Conservation (phyloP, 2,329 filamentous ascomycete genomes). For the Cryphonectria japonica region DNA sequence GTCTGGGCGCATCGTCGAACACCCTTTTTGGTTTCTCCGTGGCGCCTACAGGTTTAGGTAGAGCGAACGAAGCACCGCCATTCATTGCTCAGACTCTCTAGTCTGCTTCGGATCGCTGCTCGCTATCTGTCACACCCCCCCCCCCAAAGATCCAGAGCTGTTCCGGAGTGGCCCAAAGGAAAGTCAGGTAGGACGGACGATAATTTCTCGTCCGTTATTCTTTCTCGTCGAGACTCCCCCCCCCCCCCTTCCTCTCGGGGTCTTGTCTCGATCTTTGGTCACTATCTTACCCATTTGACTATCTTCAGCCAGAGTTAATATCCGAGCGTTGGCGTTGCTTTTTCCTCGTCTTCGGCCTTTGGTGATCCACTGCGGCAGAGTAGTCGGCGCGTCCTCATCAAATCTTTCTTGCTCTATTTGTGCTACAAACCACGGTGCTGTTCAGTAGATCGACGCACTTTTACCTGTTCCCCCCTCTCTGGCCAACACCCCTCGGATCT, state of each 20-base stretch:
- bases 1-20: conserved; percentile 14
- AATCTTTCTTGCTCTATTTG: not conserved
- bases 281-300: not conserved
- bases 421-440: not conserved
- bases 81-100: conserved; percentile 7
- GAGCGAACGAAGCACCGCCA: conserved; percentile 20
- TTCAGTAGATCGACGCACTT: not conserved
- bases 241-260: not conserved
- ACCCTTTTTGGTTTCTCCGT: conserved; percentile 3
- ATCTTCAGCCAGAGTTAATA: conserved; percentile 6
- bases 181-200: conserved; percentile 24
- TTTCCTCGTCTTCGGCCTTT: conserved; percentile 12
- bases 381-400: conserved; percentile 15
- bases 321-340: conserved; percentile 2
- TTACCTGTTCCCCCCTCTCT: not conserved
- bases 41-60: conserved; percentile 13
- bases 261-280: not conserved
- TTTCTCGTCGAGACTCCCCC: conserved; percentile 10
- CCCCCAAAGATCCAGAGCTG: conserved; percentile 16
- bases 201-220: not conserved
- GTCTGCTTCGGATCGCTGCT: conserved; percentile 18
- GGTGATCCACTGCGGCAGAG: not conserved
- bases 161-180: conserved; percentile 11
- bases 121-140: conserved; percentile 17
- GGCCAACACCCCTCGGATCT: not conserved